Base-by-base conservation (phyloP, 306 rosid genomes). In the Rosa rugosa region DNA sequence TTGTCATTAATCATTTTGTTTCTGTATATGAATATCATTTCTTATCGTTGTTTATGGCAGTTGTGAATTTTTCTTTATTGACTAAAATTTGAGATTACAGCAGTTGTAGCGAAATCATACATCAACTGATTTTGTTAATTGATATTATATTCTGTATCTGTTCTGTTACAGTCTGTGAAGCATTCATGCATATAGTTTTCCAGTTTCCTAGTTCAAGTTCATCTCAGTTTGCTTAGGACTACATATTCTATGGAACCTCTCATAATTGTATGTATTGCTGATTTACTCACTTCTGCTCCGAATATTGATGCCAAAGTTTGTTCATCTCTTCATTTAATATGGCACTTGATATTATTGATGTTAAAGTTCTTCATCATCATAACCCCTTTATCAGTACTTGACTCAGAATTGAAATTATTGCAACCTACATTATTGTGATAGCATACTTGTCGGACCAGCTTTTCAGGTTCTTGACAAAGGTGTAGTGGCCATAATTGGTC, bases 401-500 rank as follows among this genome's bases (percentile, higher is more conserved):
- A 67, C 67, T 69, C 66, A n/a, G 79, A 83, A 66, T 50, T 67
- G 54, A 44, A 72, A 59, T 78, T 69, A 50, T 74, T 79, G 76
- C 76, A 77, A 63, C 76, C 74, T 75, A 62, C 68, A 76, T 64
- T 59, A 40, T 67, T 73, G 80, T 73, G 73, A 59, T 77, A 79
- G 72, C 79, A 57, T 42, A 59, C 59, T 69, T 75, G 59, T 50
- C 41, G 60, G 45, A 62, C 74, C 93, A 95, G 99, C 93, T 77
- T 91, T 95, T 83, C 90, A 85, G 87, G 85, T 84, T 45, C 98
- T 95, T 78, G 98, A 90, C 84, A 53, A 84, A 82, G 89, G 85
- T 69, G 81, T 93, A 50, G 91, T 76, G 69, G 91, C 97, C 73
- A 89, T 95, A 67, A 67, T 95, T 62, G 99, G 99, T 11, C 99